Conservation (phyloP, 768 basidiomycete genomes). For the Sporobolomyces pararoseus region DNA sequence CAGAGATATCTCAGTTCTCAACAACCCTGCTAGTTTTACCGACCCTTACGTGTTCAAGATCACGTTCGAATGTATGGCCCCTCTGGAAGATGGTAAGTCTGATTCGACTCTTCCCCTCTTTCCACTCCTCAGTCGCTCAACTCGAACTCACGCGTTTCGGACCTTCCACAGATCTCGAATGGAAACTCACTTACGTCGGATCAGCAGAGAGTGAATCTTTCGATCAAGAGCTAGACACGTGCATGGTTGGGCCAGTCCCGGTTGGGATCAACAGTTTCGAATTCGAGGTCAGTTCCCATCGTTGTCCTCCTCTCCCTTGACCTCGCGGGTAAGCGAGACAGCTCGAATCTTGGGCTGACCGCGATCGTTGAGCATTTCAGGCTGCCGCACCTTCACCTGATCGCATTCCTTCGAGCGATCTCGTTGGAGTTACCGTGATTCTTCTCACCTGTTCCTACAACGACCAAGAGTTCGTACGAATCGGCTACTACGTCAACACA, state of each 20-base stretch:
- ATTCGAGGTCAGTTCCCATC: conserved; percentile 64
- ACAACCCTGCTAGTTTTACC: conserved; percentile 60
- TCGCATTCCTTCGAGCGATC: conserved; percentile 81
- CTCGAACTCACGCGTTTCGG: conserved; percentile 6
- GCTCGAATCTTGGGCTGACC: no score
- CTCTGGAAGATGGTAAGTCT: conserved; percentile 73
- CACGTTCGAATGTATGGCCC: conserved; percentile 93
- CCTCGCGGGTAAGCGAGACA: no score
- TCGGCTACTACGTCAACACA: conserved; percentile 98
- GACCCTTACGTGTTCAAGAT: conserved; percentile 90
- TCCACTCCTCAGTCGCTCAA: neutral
- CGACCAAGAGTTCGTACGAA: conserved; percentile 98
- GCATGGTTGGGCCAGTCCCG: conserved; percentile 94
- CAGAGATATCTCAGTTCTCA: conserved; percentile 44
- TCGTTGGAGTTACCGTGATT: conserved; percentile 91
- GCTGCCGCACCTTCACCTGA: conserved; percentile 76
- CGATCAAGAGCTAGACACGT: conserved; percentile 96
- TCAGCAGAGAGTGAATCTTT: conserved; percentile 83
- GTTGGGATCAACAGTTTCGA: conserved; percentile 96
- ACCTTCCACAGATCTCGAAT: conserved; percentile 69
- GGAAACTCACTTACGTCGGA: conserved; percentile 95
- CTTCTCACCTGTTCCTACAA: conserved; percentile 94
- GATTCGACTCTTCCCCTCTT: neutral
- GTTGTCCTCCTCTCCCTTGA: neutral
- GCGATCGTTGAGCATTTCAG: no score